Percentiles rank a stretch among this genome's conserved stretches.
Conservation (phyloP, 2,329 filamentous ascomycete genomes). For the Penicillium olsonii region DNA sequence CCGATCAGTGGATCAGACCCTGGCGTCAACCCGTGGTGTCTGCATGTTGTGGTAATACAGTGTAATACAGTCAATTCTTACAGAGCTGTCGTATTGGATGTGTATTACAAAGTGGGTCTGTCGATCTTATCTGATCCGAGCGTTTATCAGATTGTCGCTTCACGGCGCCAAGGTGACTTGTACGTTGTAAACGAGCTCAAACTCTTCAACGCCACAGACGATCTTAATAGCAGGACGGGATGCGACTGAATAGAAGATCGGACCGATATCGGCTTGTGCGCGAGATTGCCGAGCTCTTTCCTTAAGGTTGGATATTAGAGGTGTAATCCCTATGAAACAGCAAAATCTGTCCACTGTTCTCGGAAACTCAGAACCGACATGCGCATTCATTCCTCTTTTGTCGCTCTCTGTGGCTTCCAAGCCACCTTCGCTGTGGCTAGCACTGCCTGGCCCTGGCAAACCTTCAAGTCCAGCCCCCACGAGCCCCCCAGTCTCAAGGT, state of each 20-base stretch:
- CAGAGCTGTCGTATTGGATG: neutral
- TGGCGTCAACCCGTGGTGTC: neutral
- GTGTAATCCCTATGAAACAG: neutral
- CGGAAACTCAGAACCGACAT: neutral
- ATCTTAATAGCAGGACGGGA: neutral
- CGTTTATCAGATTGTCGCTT: constrained; percentile 6
- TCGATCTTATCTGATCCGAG: constrained; percentile 8
- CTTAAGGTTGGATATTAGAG: constrained; percentile 3
- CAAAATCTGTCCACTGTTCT: neutral
- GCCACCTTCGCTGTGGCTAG: neutral
- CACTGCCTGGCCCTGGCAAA: constrained; percentile 2
- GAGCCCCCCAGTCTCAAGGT: constrained; percentile 7
- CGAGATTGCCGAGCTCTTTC: neutral
- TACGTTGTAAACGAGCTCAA: neutral
- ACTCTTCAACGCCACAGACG: neutral
- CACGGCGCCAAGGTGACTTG: neutral
- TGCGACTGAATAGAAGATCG: neutral
- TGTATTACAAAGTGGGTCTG: constrained; percentile 1
- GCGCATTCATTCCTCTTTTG: neutral
- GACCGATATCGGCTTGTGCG: constrained; percentile 1
- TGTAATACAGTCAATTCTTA: neutral
- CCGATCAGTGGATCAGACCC: neutral
- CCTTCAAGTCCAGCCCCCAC: neutral
- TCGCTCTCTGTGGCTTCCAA: neutral
- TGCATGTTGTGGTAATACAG: neutral